A percentile compares a stretch with the other conserved stretches of the same genome.
Conservation (phyloP, 768 basidiomycete genomes). For the Suillus weaverae region DNA sequence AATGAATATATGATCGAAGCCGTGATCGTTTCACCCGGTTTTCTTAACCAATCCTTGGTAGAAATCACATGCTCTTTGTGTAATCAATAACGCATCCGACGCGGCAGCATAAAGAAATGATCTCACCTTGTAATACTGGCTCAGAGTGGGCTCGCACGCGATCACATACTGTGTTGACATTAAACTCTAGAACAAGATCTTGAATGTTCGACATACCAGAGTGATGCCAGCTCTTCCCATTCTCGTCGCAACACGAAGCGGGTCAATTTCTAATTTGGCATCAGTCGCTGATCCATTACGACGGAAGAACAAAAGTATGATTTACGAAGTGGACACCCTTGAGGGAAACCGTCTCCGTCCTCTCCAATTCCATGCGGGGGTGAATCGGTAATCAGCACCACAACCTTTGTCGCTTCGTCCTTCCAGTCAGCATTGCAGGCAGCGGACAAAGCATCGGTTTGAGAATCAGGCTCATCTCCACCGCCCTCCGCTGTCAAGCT, state of each 20-base stretch:
- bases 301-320: too few relatives aligned
- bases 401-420: not conserved
- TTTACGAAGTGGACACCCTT: not conserved
- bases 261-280: not conserved
- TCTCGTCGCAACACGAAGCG: not conserved
- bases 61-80: not conserved
- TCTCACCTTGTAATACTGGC: not conserved
- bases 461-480: not conserved
- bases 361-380: not conserved
- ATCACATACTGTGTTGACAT: not conserved
- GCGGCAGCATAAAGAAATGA: not conserved
- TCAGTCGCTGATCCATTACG: not conserved
- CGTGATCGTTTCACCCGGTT: not conserved
- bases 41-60: not conserved
- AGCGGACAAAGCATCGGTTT: not conserved
- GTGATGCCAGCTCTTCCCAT: not conserved
- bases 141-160: too few relatives aligned
- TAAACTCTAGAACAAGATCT: not conserved
- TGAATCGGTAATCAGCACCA: not conserved
- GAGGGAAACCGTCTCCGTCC: not conserved
- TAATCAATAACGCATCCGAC: not conserved
- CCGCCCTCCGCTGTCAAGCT: not conserved
- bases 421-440: not conserved
- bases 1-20: not conserved
- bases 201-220: not conserved